phyloP scores from a whole-genome alignment of 805 yeast species.

The Naumovozyma castellii region DNA sequence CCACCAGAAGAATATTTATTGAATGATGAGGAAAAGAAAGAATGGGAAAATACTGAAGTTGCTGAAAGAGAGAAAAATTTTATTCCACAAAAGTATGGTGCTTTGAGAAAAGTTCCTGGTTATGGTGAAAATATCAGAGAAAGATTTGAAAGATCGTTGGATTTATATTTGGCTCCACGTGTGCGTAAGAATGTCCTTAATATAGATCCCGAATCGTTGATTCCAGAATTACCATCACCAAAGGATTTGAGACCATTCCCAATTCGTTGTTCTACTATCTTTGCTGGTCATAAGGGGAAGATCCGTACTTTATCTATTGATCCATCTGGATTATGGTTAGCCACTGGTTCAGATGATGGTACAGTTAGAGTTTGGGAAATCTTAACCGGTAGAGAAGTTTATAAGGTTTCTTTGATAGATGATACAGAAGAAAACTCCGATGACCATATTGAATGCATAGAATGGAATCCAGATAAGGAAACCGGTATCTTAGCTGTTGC shows the following conservation, averaged over 20 bases:
- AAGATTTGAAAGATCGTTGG: slow-evolving; percentile 87
- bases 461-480: slow-evolving; percentile 79
- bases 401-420: slow-evolving; percentile 45
- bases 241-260: slow-evolving; percentile 96
- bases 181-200: slow-evolving; percentile 82
- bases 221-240: slow-evolving; percentile 95
- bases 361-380: slow-evolving; percentile 95
- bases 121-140: slow-evolving; percentile 80
- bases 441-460: slow-evolving; percentile 70
- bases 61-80: slow-evolving; percentile 70
- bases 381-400: slow-evolving; percentile 88
- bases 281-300: slow-evolving; percentile 73
- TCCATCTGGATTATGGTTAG: slow-evolving; percentile 88
- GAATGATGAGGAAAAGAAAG: slow-evolving; percentile 63
- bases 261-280: slow-evolving; percentile 73
- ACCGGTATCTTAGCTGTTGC: slow-evolving; percentile 76
- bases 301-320: slow-evolving; percentile 78
- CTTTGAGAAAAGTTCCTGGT: slow-evolving; percentile 90
- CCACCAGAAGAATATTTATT: slow-evolving; percentile 94
- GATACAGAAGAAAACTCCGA: slow-evolving; percentile 48
- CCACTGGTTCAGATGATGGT: slow-evolving; percentile 97
- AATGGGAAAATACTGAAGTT: slow-evolving; percentile 64
- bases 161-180: slow-evolving; percentile 91
- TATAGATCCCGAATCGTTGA: slow-evolving; percentile 90
- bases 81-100: slow-evolving; percentile 68